Percentiles rank a stretch among this genome's conserved stretches.
Evolutionary conservation across 768 basidiomycete species (phyloP).

Genomic region (Kwoniella heveanensis): DNA sequence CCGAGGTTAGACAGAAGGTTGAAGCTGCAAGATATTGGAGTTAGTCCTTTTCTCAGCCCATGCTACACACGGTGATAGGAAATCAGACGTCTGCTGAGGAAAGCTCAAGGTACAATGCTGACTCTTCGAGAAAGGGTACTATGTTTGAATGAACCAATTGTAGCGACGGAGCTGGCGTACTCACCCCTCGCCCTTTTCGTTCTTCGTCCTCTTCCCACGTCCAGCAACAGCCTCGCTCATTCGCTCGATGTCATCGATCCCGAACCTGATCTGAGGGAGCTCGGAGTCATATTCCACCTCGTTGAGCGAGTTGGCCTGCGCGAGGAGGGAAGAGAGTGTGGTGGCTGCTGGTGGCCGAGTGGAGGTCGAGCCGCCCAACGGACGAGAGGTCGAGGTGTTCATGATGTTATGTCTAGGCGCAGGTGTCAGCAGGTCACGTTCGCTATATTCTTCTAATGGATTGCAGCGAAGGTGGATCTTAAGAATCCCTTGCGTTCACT

Average conservation of each 20-base stretch:
- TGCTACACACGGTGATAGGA: not conserved
- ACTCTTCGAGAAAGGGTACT: too few relatives aligned
- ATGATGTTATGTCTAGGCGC: not conserved
- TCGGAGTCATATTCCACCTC: slow-evolving; percentile 61
- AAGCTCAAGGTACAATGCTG: too few relatives aligned
- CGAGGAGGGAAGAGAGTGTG: slow-evolving; percentile 37
- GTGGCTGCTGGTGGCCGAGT: slow-evolving; percentile 27
- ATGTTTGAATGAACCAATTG: not conserved
- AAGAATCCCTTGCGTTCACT: too few relatives aligned
- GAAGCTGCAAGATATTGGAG: slow-evolving; percentile 38
- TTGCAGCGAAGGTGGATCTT: too few relatives aligned
- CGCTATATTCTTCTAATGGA: not conserved
- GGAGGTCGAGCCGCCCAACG: slow-evolving; percentile 24
- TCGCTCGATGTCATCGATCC: slow-evolving; percentile 91
- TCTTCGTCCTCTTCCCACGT: slow-evolving; percentile 37
- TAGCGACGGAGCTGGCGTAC: slow-evolving; percentile 3
- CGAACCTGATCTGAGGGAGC: slow-evolving; percentile 82
- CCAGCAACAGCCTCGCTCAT: slow-evolving; percentile 75
- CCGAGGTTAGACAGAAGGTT: slow-evolving; percentile 92
- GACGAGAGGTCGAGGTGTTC: slow-evolving; percentile 24
- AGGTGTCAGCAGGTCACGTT: not conserved
- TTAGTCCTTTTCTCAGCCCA: too few relatives aligned
- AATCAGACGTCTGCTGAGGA: not conserved
- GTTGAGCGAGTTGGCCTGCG: slow-evolving; percentile 45
- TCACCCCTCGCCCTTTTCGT: slow-evolving; percentile 40